phyloP scores from a whole-genome alignment of 148 eudicot species.

The Rheum nobile region DNA sequence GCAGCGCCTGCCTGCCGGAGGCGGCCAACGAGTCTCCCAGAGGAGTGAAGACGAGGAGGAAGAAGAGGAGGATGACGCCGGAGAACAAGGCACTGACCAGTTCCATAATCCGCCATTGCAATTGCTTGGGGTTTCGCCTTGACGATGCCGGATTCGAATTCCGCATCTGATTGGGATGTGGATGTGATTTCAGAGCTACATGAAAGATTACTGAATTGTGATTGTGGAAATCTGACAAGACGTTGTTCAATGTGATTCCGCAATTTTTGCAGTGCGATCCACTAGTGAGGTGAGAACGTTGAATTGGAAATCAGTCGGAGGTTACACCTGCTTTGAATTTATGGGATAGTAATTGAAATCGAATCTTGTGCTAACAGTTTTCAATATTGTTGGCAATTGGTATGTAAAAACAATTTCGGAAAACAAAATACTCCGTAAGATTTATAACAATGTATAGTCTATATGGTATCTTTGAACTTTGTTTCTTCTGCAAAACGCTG shows the following conservation, averaged over 20 bases:
- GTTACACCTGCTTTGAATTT: no score
- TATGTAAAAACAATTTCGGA: no score
- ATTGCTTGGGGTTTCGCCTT: conserved; percentile 40
- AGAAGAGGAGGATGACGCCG: conserved; percentile 46
- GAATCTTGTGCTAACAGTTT: no score
- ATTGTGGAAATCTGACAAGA: background rate
- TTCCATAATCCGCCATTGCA: conserved; percentile 66
- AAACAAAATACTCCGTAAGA: no score
- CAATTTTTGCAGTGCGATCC: background rate
- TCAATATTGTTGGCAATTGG: no score
- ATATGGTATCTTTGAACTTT: no score
- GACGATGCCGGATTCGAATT: conserved; percentile 61
- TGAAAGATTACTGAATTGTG: background rate
- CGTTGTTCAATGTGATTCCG: background rate
- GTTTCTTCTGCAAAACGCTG: no score
- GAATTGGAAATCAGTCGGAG: no score
- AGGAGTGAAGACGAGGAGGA: conserved; percentile 54
- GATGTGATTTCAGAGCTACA: background rate
- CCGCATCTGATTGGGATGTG: conserved; percentile 45
- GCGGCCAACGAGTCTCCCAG: conserved; percentile 75
- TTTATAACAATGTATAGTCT: no score
- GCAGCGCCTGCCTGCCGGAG: conserved; percentile 56
- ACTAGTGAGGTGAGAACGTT: no score
- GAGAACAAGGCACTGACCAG: conserved; percentile 46
- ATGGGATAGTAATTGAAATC: no score